These are phyloP conservation scores for Eremomyces bilateralis DNA, from an alignment of 495 filamentous ascomycete genomes.

Conservation along the genomic window DNA sequence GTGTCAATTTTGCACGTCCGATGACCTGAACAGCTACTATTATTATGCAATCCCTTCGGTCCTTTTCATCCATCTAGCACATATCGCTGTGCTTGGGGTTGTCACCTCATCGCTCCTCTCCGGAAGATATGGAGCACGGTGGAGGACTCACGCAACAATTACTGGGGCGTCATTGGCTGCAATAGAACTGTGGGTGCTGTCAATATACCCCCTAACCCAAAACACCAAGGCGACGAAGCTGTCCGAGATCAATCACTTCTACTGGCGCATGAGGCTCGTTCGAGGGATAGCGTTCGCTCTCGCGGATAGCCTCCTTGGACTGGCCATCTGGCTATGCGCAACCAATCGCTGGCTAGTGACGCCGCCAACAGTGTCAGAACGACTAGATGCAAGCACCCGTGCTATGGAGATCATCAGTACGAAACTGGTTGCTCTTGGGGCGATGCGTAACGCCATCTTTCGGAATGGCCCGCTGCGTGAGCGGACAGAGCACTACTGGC, in stretches of 20 bases:
- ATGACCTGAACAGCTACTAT: slow-evolving; percentile 48
- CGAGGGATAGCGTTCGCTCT: slow-evolving; percentile 36
- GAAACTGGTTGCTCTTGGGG: slow-evolving; percentile 31
- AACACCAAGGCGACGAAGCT: slow-evolving; percentile 34
- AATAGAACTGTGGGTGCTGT: slow-evolving; percentile 39
- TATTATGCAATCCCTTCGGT: slow-evolving; percentile 62
- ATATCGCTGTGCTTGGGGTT: slow-evolving; percentile 45
- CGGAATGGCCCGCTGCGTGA: slow-evolving; percentile 30
- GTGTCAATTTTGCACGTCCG: slow-evolving; percentile 67
- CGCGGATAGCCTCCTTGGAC: slow-evolving; percentile 37
- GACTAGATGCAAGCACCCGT: slow-evolving; percentile 22
- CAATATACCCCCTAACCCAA: slow-evolving; percentile 34
- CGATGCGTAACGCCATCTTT: slow-evolving; percentile 35
- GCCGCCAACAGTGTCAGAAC: slow-evolving; percentile 26
- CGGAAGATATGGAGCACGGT: slow-evolving; percentile 35
- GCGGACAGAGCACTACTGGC: slow-evolving; percentile 36
- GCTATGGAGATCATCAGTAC: slow-evolving; percentile 23
- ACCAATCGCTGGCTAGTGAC: slow-evolving; percentile 49
- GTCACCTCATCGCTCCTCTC: slow-evolving; percentile 33
- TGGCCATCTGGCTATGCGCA: slow-evolving; percentile 44
- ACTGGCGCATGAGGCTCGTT: slow-evolving; percentile 38
- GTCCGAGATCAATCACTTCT: slow-evolving; percentile 39
- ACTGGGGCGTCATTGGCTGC: slow-evolving; percentile 34
- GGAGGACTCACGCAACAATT: slow-evolving; percentile 49
- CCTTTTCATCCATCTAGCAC: slow-evolving; percentile 53